Conservation (phyloP, 768 basidiomycete genomes). For the Mycena galericulata region DNA sequence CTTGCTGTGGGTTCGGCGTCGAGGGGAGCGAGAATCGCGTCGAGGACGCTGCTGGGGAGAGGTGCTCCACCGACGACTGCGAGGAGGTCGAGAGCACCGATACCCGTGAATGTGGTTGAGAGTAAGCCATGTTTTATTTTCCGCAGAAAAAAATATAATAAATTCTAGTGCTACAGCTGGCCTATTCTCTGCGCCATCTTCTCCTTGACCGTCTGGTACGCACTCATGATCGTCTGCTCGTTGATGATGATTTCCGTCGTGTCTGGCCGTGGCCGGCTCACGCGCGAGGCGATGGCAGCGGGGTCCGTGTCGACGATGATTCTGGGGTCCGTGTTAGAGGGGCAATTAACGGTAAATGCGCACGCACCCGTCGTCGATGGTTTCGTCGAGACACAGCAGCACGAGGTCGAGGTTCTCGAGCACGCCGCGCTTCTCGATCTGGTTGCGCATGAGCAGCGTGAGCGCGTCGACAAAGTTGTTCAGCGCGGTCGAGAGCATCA, state of each 20-base stretch:
- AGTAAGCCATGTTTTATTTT: constrained; percentile 57
- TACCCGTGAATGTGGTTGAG: constrained; percentile 74
- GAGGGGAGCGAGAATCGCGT: constrained; percentile 76
- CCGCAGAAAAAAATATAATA: too few relatives aligned
- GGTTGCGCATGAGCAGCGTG: constrained; percentile 86
- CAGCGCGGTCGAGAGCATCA: constrained; percentile 92
- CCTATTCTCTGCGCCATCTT: constrained; percentile 87
- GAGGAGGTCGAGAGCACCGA: constrained; percentile 76
- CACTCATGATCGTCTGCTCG: constrained; percentile 95
- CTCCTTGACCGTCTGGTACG: constrained; percentile 91
- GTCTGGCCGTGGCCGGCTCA: constrained; percentile 92
- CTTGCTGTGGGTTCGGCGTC: constrained; percentile 52
- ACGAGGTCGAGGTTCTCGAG: constrained; percentile 96
- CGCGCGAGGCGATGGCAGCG: constrained; percentile 93
- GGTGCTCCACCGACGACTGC: constrained; percentile 61
- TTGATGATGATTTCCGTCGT: constrained; percentile 98
- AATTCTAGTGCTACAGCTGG: constrained; percentile 67
- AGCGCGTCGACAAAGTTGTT: constrained; percentile 89
- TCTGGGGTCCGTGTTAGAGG: constrained; percentile 52
- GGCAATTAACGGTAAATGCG: not conserved
- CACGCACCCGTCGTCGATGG: constrained; percentile 95
- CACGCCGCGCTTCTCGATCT: constrained; percentile 94
- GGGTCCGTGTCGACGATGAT: constrained; percentile 98
- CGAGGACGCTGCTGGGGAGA: constrained; percentile 69
- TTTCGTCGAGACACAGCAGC: constrained; percentile 94